A percentile compares a stretch with the other conserved stretches of the same genome.
Evolutionary conservation across 768 basidiomycete species (phyloP).

Genomic region (Pleurotus giganteus): DNA sequence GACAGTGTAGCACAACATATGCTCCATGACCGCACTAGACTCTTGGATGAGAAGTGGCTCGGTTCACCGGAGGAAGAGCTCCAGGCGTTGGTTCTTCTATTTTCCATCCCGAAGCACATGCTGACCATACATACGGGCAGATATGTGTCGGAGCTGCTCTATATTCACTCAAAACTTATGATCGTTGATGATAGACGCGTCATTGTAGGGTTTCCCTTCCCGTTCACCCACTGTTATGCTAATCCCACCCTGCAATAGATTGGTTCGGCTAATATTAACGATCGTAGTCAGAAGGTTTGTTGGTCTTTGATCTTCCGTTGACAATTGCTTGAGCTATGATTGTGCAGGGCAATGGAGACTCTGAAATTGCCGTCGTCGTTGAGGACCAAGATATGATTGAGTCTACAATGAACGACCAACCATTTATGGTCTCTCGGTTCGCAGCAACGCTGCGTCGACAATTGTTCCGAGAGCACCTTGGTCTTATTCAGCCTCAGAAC

Average conservation of each 20-base stretch:
- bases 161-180: constrained; percentile 91
- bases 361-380: constrained; percentile 90
- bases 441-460: constrained; percentile 82
- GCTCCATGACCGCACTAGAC: constrained; percentile 54
- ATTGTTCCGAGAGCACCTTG: constrained; percentile 86
- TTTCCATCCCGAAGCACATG: constrained; percentile 13
- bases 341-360: constrained; percentile 82
- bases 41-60: constrained; percentile 81
- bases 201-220: constrained; percentile 54
- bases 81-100: constrained; percentile 53
- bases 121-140: constrained; percentile 29
- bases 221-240: neutral
- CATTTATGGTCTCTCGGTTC: constrained; percentile 73
- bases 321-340: constrained; percentile 5
- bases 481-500: constrained; percentile 76
- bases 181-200: constrained; percentile 91
- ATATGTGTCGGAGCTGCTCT: constrained; percentile 77
- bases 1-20: constrained; percentile 85
- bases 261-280: constrained; percentile 93
- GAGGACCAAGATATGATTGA: constrained; percentile 83
- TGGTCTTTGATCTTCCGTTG: neutral
- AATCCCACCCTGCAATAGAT: constrained; percentile 44
- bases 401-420: constrained; percentile 74
- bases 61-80: constrained; percentile 84
- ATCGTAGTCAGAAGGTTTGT: constrained; percentile 73